A percentile compares a stretch with the other conserved stretches of the same genome.
Evolutionary conservation across 2,329 filamentous ascomycete species (phyloP).

Genomic region (Pseudocercospora crystallina): DNA sequence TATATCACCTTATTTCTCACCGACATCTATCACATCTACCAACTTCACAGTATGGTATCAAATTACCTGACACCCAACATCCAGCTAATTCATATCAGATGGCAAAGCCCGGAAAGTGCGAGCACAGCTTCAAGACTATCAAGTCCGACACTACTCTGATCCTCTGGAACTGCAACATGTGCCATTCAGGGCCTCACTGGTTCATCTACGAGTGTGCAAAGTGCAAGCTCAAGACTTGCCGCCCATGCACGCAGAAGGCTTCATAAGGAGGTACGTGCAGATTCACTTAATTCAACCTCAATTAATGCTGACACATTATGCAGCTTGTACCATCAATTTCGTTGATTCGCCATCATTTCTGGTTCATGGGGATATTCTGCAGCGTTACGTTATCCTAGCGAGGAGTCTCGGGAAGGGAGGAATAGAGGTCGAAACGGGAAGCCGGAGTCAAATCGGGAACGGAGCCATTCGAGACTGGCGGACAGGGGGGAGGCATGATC

Average conservation of each 20-base stretch:
- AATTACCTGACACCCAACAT: neutral
- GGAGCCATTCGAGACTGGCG: slow-evolving; percentile 2
- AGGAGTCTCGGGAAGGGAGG: slow-evolving; percentile 26
- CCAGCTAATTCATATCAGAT: slow-evolving; percentile 32
- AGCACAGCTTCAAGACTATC: slow-evolving; percentile 52
- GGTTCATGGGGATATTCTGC: slow-evolving; percentile 24
- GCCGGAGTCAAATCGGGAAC: slow-evolving; percentile 11
- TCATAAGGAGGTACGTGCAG: slow-evolving; percentile 25
- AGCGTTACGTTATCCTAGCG: slow-evolving; percentile 31
- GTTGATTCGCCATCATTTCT: slow-evolving; percentile 7
- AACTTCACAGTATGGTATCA: neutral
- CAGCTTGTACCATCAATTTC: neutral
- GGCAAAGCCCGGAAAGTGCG: slow-evolving; percentile 50
- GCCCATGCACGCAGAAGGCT: slow-evolving; percentile 47
- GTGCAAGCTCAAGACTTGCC: slow-evolving; percentile 54
- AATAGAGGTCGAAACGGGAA: slow-evolving; percentile 7
- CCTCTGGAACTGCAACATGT: slow-evolving; percentile 54
- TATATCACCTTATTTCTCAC: neutral
- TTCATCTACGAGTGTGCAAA: slow-evolving; percentile 52
- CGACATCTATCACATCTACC: neutral
- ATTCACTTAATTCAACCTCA: neutral
- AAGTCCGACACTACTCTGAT: slow-evolving; percentile 53
- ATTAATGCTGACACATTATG: neutral
- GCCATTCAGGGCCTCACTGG: slow-evolving; percentile 52
- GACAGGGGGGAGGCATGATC: slow-evolving; percentile 1